Percentiles rank a stretch among this genome's conserved stretches.
Evolutionary conservation across 23 red algal genomes (phyloP).

Genomic region (Cyanidiococcus yangmingshanensis): DNA sequence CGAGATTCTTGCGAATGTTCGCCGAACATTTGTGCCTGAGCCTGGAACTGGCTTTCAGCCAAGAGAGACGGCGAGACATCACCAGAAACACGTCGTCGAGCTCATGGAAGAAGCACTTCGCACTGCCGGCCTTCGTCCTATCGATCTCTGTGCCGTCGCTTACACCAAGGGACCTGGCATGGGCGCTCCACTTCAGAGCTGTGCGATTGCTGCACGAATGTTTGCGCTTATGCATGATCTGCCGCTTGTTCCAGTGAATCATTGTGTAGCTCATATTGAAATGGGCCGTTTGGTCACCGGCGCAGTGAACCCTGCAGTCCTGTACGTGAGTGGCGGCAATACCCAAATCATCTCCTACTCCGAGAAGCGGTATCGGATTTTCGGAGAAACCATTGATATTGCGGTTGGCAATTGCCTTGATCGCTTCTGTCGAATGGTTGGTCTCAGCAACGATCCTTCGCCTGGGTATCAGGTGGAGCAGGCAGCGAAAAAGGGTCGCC

Average conservation of each 20-base stretch:
- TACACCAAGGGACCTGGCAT: constrained; percentile 92
- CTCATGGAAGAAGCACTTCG: constrained; percentile 53
- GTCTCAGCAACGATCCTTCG: constrained; percentile 74
- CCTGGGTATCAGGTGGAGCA: constrained; percentile 96
- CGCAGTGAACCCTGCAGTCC: constrained; percentile 62
- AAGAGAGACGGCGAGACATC: constrained; percentile 71
- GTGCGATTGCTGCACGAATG: constrained; percentile 73
- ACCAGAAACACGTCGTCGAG: constrained; percentile 62
- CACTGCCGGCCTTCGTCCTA: constrained; percentile 28
- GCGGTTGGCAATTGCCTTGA: constrained; percentile 99
- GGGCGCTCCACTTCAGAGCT: constrained; percentile 75
- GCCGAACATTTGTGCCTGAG: constrained; percentile 74
- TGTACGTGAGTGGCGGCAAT: constrained; percentile 93
- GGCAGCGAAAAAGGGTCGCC: constrained; percentile 42
- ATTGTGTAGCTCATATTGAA: constrained; percentile 98
- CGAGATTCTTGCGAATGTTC: constrained; percentile 74
- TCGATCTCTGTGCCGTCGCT: constrained; percentile 41
- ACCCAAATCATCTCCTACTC: constrained; percentile 95
- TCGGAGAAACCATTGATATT: constrained; percentile 99
- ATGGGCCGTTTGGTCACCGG: constrained; percentile 92
- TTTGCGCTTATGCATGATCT: constrained; percentile 49
- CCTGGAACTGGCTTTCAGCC: constrained; percentile 81
- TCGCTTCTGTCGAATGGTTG: constrained; percentile 82
- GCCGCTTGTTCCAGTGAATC: constrained; percentile 84
- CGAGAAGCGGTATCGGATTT: constrained; percentile 86